A percentile compares a stretch with the other conserved stretches of the same genome.
phyloP scores from a whole-genome alignment of 352 stramenopile genomes.

The Aphanomyces invadans region DNA sequence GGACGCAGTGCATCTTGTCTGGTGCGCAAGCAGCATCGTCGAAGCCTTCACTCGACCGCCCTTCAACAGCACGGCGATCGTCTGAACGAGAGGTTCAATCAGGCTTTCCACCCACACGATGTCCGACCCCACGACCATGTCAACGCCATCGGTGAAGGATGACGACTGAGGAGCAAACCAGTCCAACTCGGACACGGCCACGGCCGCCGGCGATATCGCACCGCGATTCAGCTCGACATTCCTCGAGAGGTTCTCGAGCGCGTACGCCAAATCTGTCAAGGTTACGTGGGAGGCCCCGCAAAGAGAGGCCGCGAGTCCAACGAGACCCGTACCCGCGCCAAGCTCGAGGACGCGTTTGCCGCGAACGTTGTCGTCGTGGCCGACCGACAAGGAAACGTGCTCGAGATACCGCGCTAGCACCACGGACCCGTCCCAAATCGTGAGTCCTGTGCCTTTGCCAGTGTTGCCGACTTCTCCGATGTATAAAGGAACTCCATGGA shows the following conservation, averaged over 20 bases:
- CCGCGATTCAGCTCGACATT: conserved; percentile 31
- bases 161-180: conserved; percentile 41
- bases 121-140: conserved; percentile 82
- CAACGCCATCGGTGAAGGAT: conserved; percentile 47
- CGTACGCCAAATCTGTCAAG: conserved; percentile 83
- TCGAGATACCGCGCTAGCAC: conserved; percentile 90
- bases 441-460: conserved; percentile 78
- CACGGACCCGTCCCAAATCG: conserved; percentile 86
- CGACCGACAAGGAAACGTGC: conserved; percentile 28
- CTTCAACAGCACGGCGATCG: conserved; percentile 45
- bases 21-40: conserved; percentile 20
- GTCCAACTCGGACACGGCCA: conserved; percentile 42
- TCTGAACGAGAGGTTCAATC: conserved; percentile 73
- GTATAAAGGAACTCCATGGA: conserved; percentile 41
- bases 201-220: neutral
- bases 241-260: conserved; percentile 59
- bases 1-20: conserved; percentile 16
- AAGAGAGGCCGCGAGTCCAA: conserved; percentile 69
- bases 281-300: conserved; percentile 67
- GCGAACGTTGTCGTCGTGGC: conserved; percentile 25
- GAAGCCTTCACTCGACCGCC: neutral
- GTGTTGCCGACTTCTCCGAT: conserved; percentile 73
- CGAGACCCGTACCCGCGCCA: conserved; percentile 77
- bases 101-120: conserved; percentile 88
- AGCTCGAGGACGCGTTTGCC: conserved; percentile 67